Evolutionary conservation across 371 early-diverging fungal genomes (phyloP).

Genomic region (Parasitella parasitica): DNA sequence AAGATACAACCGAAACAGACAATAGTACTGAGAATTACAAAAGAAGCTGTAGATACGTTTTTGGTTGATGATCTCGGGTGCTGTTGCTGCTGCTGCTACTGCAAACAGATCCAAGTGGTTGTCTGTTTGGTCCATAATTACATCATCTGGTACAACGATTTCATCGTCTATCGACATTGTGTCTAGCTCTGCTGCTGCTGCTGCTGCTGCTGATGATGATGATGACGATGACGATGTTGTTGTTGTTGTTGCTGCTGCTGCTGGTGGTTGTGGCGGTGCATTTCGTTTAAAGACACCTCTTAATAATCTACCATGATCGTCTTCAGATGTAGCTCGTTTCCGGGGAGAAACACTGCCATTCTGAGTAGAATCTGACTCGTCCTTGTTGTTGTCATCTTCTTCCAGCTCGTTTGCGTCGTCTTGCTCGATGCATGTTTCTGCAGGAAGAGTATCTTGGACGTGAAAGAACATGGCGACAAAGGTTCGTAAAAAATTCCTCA

Average conservation of each 20-base stretch:
- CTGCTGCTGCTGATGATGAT: too few species aligned
- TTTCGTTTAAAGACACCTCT: not conserved
- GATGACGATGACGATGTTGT: too few species aligned
- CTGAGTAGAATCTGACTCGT: constrained; percentile 29
- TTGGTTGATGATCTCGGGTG: constrained; percentile 8
- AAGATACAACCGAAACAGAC: constrained; percentile 75
- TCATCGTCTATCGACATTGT: not conserved
- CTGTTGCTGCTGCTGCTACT: constrained; percentile 28
- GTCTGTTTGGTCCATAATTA: not conserved
- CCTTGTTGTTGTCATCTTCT: constrained; percentile 21
- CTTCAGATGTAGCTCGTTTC: not conserved
- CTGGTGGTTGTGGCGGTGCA: not conserved
- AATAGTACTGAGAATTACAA: constrained; percentile 58
- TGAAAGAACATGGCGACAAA: constrained; percentile 77
- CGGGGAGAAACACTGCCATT: not conserved
- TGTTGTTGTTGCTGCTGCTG: too few species aligned
- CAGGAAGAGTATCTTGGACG: constrained; percentile 23
- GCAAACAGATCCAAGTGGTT: constrained; percentile 7
- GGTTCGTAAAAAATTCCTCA: constrained; percentile 65
- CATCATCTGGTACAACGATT: constrained; percentile 20
- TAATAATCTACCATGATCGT: constrained; percentile 17
- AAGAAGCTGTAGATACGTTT: constrained; percentile 35
- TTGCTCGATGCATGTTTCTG: constrained; percentile 28
- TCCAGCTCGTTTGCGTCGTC: constrained; percentile 22
- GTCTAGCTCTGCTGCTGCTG: too few species aligned